A percentile compares a stretch with the other conserved stretches of the same genome.
Evolutionary conservation across 1,139 yeast genomes (phyloP).

Genomic region (Hyphopichia pseudoburtonii): DNA sequence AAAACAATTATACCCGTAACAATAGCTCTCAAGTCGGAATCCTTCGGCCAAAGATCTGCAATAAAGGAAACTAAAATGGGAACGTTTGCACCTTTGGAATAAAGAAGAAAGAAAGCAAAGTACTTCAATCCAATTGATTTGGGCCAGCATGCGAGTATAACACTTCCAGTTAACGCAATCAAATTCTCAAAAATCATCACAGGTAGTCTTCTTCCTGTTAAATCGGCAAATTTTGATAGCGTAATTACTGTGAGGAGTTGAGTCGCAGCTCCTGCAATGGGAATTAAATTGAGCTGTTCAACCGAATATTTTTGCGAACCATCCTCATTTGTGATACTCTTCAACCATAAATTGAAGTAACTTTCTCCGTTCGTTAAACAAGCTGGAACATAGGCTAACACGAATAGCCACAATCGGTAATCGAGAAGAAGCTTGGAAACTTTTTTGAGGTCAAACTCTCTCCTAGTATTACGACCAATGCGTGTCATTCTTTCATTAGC

Average conservation of each 20-base stretch:
- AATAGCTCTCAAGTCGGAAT: slow-evolving; percentile 28
- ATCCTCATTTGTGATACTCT: slow-evolving; percentile 23
- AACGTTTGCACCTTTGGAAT: slow-evolving; percentile 31
- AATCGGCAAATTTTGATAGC: slow-evolving; percentile 31
- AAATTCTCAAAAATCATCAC: slow-evolving; percentile 46
- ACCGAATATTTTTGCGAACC: slow-evolving; percentile 25
- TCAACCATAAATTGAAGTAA: slow-evolving; percentile 44
- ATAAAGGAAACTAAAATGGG: slow-evolving; percentile 15
- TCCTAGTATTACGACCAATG: slow-evolving; percentile 14
- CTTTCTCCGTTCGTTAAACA: slow-evolving; percentile 36
- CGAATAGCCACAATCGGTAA: slow-evolving; percentile 33
- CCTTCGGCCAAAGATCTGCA: slow-evolving; percentile 1
- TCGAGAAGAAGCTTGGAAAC: slow-evolving; percentile 29
- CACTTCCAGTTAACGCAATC: slow-evolving; percentile 18
- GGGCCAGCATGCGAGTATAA: slow-evolving; percentile 20
- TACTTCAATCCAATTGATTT: slow-evolving; percentile 20
- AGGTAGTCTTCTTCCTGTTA: slow-evolving; percentile 44
- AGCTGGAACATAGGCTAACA: slow-evolving; percentile 2
- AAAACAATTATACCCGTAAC: slow-evolving; percentile 18
- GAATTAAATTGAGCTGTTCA: slow-evolving; percentile 2
- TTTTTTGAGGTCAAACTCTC: slow-evolving; percentile 8
- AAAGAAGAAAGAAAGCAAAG: slow-evolving; percentile 16
- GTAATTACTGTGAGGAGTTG: background rate
- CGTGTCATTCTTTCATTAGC: slow-evolving; percentile 16
- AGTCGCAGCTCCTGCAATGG: background rate